phyloP scores from a whole-genome alignment of 768 basidiomycete species.

The Polyporus arcularius region DNA sequence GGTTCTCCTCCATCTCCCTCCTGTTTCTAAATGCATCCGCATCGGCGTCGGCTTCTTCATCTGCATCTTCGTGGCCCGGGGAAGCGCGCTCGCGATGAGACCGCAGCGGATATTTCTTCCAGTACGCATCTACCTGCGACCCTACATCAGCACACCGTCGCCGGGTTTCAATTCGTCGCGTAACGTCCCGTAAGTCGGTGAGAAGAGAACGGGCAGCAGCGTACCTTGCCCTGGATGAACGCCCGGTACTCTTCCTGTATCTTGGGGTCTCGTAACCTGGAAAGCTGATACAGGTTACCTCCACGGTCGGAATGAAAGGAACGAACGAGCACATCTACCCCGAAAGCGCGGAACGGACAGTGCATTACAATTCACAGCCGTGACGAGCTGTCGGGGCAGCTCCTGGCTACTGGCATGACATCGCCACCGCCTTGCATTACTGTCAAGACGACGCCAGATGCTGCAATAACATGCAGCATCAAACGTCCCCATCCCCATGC shows the following conservation, averaged over 20 bases:
- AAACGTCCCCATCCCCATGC: too few species aligned
- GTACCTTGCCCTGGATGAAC: constrained; percentile 68
- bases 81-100: background rate
- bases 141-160: background rate
- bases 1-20: constrained; percentile 62
- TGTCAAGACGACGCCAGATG: background rate
- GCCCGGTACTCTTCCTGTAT: constrained; percentile 68
- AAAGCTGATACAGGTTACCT: constrained; percentile 37
- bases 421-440: background rate
- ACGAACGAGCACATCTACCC: background rate
- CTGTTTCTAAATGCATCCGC: constrained; percentile 25
- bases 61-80: background rate
- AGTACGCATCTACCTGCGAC: constrained; percentile 50
- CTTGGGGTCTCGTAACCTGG: constrained; percentile 58
- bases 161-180: background rate
- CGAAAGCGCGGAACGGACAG: too few species aligned
- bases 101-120: constrained; percentile 38
- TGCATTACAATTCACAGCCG: too few species aligned
- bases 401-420: background rate
- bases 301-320: background rate
- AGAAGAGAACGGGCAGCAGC: background rate
- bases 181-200: background rate
- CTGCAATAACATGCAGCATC: background rate
- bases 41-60: constrained; percentile 4
- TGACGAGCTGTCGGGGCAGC: too few species aligned